These are phyloP conservation scores for Symbiodinium pilosum DNA, from an alignment of 73 alveolate species.

Conservation along the genomic window DNA sequence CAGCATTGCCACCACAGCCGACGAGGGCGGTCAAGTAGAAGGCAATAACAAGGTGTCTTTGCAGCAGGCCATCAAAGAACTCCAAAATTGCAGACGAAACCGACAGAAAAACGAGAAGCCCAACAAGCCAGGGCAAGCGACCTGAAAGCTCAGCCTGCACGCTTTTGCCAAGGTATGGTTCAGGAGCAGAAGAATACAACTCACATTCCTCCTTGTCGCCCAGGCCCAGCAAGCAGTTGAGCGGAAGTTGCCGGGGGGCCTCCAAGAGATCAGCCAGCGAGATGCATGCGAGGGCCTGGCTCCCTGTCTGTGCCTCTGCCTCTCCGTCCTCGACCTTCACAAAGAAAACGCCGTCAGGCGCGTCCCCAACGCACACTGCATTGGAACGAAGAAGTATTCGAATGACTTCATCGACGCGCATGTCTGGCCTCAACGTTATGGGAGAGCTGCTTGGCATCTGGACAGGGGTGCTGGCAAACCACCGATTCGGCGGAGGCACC, in stretches of 20 bases:
- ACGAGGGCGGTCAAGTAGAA: slow-evolving; percentile 92
- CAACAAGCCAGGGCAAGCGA: slow-evolving; percentile 92
- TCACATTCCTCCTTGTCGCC: slow-evolving; percentile 55
- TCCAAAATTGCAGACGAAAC: slow-evolving; percentile 90
- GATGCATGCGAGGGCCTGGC: slow-evolving; percentile 61
- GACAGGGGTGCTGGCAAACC: slow-evolving; percentile 17
- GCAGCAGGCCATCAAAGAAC: slow-evolving; percentile 59
- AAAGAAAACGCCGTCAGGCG: slow-evolving; percentile 57
- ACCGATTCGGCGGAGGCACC: slow-evolving; percentile 64
- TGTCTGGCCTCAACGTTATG: slow-evolving; percentile 47
- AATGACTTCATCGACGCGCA: slow-evolving; percentile 73
- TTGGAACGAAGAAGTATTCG: slow-evolving; percentile 74
- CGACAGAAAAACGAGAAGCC: slow-evolving; percentile 74
- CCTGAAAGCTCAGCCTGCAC: slow-evolving; percentile 46
- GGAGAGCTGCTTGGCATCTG: background rate
- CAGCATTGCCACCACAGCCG: slow-evolving; percentile 93
- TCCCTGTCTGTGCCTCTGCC: background rate
- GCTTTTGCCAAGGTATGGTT: slow-evolving; percentile 72
- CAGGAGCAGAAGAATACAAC: slow-evolving; percentile 27
- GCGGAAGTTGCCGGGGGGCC: slow-evolving; percentile 89
- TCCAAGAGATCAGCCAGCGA: slow-evolving; percentile 60
- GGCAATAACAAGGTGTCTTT: slow-evolving; percentile 91
- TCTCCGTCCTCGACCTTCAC: background rate
- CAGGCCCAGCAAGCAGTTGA: background rate
- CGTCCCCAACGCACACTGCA: slow-evolving; percentile 72